These are phyloP conservation scores for Iris macrosiphon DNA, from an alignment of 106 monocot genomes.

Conservation along the genomic window DNA sequence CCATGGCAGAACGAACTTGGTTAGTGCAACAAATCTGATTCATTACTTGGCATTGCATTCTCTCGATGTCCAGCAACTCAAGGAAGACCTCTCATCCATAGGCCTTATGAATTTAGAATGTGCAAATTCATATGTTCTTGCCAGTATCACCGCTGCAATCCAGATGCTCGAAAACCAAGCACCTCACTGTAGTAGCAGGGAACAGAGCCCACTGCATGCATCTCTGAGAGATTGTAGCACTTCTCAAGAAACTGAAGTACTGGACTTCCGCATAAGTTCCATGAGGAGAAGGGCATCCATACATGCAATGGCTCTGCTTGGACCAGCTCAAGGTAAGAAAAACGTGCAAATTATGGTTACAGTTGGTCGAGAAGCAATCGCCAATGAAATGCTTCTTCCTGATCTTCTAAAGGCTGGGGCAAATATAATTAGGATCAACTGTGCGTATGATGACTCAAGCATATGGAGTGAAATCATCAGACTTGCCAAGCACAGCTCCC, in stretches of 20 bases:
- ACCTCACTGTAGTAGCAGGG: background rate
- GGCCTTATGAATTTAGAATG: constrained; percentile 25
- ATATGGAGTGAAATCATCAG: constrained; percentile 34
- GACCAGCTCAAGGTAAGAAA: constrained; percentile 11
- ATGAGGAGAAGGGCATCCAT: constrained; percentile 14
- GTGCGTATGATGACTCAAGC: constrained; percentile 29
- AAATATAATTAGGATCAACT: constrained; percentile 25
- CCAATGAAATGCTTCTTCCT: constrained; percentile 17
- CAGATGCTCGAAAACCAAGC: constrained; percentile 16
- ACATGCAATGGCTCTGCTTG: constrained; percentile 14
- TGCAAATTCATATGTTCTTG: constrained; percentile 21
- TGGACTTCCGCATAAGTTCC: constrained; percentile 9
- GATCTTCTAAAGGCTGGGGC: constrained; percentile 28
- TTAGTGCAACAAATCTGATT: constrained; percentile 42
- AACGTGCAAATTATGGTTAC: constrained; percentile 27
- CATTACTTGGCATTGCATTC: constrained; percentile 41
- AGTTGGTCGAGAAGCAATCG: constrained; percentile 25
- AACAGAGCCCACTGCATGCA: background rate
- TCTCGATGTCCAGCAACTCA: constrained; percentile 28
- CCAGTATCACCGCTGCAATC: constrained; percentile 22
- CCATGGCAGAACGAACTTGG: constrained; percentile 23
- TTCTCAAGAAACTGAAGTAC: background rate
- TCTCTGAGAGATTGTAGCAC: background rate
- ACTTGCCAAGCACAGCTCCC: constrained; percentile 17
- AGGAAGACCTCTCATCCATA: constrained; percentile 25